Evolutionary conservation across 2,329 filamentous ascomycete species (phyloP).

Genomic region (Fusarium sp.): DNA sequence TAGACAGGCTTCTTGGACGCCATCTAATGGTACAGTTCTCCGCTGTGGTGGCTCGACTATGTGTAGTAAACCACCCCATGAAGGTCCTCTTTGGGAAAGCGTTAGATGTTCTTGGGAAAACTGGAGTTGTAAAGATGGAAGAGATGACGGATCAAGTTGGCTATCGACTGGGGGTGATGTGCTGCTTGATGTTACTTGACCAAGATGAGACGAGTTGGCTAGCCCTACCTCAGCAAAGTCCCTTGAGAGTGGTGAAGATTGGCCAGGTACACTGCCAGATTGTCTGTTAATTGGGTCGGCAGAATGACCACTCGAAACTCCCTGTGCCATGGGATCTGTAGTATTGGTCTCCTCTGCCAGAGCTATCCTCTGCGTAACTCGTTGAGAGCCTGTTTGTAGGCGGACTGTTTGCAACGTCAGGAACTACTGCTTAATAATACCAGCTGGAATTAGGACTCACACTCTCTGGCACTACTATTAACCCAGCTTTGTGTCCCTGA

Average conservation of each 20-base stretch:
- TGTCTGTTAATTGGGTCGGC: too few relatives aligned
- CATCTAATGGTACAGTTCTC: background rate
- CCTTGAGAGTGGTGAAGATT: too few relatives aligned
- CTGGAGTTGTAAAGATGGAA: too few relatives aligned
- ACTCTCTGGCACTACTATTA: constrained; percentile 40
- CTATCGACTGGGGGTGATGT: background rate
- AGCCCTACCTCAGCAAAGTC: too few relatives aligned
- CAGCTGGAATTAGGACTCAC: accelerated
- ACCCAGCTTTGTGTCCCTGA: constrained; percentile 39
- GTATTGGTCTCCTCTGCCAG: background rate
- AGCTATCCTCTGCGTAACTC: constrained; percentile 15
- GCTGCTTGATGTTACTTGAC: background rate
- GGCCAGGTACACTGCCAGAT: too few relatives aligned
- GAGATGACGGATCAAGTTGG: background rate
- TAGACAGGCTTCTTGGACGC: constrained; percentile 38
- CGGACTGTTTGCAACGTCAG: constrained; percentile 4
- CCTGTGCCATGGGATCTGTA: background rate
- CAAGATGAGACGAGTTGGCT: too few relatives aligned
- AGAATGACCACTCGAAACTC: too few relatives aligned
- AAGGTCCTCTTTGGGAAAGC: constrained; percentile 21
- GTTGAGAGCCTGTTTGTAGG: constrained; percentile 32
- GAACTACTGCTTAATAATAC: accelerated
- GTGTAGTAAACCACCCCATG: constrained; percentile 21
- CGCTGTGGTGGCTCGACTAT: constrained; percentile 12
- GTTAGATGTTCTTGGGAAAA: background rate